These are phyloP conservation scores for Trichoderma sp. DNA, from an alignment of 2,329 filamentous ascomycete species.

Conservation along the genomic window DNA sequence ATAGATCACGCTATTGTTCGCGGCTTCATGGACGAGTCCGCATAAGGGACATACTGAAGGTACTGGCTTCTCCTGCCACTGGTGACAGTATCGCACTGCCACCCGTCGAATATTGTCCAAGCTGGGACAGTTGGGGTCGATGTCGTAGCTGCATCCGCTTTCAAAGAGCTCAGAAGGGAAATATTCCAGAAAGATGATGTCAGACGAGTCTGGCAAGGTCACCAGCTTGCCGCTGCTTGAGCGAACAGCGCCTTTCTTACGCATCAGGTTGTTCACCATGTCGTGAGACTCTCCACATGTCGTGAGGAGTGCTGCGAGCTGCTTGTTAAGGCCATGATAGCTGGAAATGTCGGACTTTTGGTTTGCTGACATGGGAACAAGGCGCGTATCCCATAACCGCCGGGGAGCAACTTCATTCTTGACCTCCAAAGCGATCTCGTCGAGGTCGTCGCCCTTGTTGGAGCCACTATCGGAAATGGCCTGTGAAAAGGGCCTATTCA, in stretches of 20 bases:
- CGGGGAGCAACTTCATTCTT: constrained; percentile 25
- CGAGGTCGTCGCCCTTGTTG: constrained; percentile 22
- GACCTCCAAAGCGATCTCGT: constrained; percentile 29
- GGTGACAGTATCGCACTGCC: constrained; percentile 43
- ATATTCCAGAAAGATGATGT: constrained; percentile 39
- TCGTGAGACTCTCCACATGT: constrained; percentile 31
- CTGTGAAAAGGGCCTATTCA: constrained; percentile 3
- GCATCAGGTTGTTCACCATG: constrained; percentile 26
- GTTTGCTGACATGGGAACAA: constrained; percentile 30
- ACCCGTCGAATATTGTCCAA: constrained; percentile 38
- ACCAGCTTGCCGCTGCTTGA: constrained; percentile 31
- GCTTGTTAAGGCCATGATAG: constrained; percentile 31
- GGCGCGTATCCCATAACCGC: constrained; percentile 22
- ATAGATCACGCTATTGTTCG: constrained; percentile 29
- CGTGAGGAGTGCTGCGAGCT: constrained; percentile 28
- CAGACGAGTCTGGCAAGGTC: constrained; percentile 30
- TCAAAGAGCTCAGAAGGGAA: constrained; percentile 31
- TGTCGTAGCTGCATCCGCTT: constrained; percentile 29
- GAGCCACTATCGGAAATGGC: not conserved
- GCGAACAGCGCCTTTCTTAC: constrained; percentile 27
- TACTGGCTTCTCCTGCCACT: constrained; percentile 37
- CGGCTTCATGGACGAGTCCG: constrained; percentile 31
- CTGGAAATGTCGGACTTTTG: constrained; percentile 35
- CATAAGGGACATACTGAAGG: constrained; percentile 34
- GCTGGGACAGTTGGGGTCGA: constrained; percentile 29